A percentile compares a stretch with the other conserved stretches of the same genome.
These are phyloP conservation scores for Glycyrrhiza uralensis DNA, from an alignment of 306 rosid species.

Conservation along the genomic window DNA sequence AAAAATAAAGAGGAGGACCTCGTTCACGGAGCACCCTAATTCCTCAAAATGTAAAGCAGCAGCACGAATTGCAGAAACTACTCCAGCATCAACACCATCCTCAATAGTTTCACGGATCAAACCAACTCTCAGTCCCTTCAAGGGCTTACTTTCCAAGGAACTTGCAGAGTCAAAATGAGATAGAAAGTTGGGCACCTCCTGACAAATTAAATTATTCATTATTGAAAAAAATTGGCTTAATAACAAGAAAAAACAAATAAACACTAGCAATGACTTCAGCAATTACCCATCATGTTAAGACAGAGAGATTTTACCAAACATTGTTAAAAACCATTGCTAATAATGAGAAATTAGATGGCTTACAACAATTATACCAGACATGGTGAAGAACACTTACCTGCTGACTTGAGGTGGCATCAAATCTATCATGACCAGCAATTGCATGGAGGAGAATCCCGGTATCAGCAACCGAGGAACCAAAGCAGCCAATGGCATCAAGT, in stretches of 20 bases:
- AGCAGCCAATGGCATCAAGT: slow-evolving; percentile 97
- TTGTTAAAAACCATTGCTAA: not conserved
- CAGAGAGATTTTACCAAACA: not conserved
- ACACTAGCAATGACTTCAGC: slow-evolving; percentile 1
- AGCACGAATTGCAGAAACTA: slow-evolving; percentile 61
- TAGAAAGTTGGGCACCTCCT: slow-evolving; percentile 74
- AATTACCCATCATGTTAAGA: not conserved
- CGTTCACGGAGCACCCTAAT: slow-evolving; percentile 78
- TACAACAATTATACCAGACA: slow-evolving; percentile 5
- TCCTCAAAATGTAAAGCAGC: slow-evolving; percentile 92
- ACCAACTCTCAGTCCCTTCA: slow-evolving; percentile 85
- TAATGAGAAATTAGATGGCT: slow-evolving; percentile 7
- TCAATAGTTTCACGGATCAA: slow-evolving; percentile 82
- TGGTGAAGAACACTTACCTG: slow-evolving; percentile 43
- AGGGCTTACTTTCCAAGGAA: slow-evolving; percentile 71
- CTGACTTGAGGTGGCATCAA: slow-evolving; percentile 90
- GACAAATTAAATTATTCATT: slow-evolving; percentile 24
- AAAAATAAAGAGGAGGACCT: slow-evolving; percentile 45
- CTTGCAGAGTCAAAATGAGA: slow-evolving; percentile 46
- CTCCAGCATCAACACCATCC: slow-evolving; percentile 80
- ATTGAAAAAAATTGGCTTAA: slow-evolving; percentile 8
- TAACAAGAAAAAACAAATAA: not conserved
- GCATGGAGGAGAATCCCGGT: slow-evolving; percentile 86
- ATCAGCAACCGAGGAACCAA: slow-evolving; percentile 86
- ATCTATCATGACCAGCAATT: slow-evolving; percentile 82